phyloP scores from a whole-genome alignment of 371 early-diverging fungal genomes.

The Mucor velutinosus region DNA sequence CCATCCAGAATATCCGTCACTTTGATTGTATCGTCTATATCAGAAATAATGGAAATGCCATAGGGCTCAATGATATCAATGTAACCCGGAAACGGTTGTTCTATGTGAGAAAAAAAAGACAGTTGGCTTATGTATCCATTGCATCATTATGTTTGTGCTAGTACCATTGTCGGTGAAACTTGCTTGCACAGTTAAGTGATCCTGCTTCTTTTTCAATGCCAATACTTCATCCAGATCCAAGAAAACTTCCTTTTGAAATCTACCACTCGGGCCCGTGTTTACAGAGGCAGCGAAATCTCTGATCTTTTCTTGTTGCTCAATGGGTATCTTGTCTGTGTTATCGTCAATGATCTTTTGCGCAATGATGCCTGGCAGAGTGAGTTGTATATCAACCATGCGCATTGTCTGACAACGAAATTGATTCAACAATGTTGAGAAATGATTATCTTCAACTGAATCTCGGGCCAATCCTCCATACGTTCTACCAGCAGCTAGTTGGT shows the following conservation, averaged over 20 bases:
- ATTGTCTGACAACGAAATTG: constrained; percentile 50
- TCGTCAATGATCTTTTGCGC: constrained; percentile 7
- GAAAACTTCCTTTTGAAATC: constrained; percentile 33
- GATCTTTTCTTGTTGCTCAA: constrained; percentile 26
- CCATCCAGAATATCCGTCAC: constrained; percentile 54
- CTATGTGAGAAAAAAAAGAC: not conserved
- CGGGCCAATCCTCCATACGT: constrained; percentile 41
- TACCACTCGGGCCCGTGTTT: constrained; percentile 37
- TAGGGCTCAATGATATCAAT: constrained; percentile 53
- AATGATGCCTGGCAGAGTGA: constrained; percentile 19
- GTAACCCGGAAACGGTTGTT: constrained; percentile 34
- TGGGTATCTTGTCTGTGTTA: constrained; percentile 2
- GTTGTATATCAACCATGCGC: constrained; percentile 19
- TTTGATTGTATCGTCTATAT: constrained; percentile 71
- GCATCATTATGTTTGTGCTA: not conserved
- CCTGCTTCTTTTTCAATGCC: not conserved
- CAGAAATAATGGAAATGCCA: constrained; percentile 62
- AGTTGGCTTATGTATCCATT: not conserved
- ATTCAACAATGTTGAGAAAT: constrained; percentile 39
- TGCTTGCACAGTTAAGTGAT: constrained; percentile 22
- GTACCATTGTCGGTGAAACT: constrained; percentile 20
- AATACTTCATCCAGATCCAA: constrained; percentile 16
- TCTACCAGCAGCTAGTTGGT: constrained; percentile 37
- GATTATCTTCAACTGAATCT: constrained; percentile 43
- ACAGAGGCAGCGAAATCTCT: constrained; percentile 26